Evolutionary conservation across 2,329 filamentous ascomycete genomes (phyloP), one percentile per base, ranked within the genome.

Genomic region (Whalleya microplaca): DNA sequence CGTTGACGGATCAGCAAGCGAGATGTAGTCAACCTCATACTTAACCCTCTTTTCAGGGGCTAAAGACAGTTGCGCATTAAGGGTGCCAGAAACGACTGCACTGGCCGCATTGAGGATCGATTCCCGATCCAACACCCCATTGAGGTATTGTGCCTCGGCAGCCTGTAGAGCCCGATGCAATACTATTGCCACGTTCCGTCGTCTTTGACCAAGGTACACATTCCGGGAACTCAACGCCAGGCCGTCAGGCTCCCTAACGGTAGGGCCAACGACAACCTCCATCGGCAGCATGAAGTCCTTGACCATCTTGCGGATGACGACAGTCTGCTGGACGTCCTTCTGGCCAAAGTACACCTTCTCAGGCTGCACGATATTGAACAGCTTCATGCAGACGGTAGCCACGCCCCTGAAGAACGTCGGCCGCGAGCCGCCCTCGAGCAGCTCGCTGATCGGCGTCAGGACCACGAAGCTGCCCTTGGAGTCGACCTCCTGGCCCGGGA

Each of bases 401-500:
- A 99, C 95, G 41, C 95, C 95, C 47, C 95, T 84, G 76, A 99
- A 99, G 75, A 99, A 99, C 43, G 96, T 96, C 2, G 95, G 95
- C 16, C 95, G 81, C 45, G 88, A 92, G 3, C 84, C 83, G 16
- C 95, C 95, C 76, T 99, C 95, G 3, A 98, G 82, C 21, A 93
- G 80, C 64, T 86, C 86, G 6, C 87, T 87, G 1, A 97, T 80
- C 1, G 95, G 95, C 0, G 92, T 96, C 65, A 99, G 90, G 19
- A 87, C 94, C 27, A 99, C 89, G 69, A 98, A 99, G 55, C 89
- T 94, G 14, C 95, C 95, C 55, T 89, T 84, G 29, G 90, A 92
- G 56, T 88, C 81, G 8, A 91, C 76, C 49, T 90, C 85, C 82
- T 79, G 91, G 77, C 75, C 89, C 64, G 75, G 94, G 76, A 75